Conservation (phyloP, 2,329 filamentous ascomycete species). For the Sporothrix pallida region DNA sequence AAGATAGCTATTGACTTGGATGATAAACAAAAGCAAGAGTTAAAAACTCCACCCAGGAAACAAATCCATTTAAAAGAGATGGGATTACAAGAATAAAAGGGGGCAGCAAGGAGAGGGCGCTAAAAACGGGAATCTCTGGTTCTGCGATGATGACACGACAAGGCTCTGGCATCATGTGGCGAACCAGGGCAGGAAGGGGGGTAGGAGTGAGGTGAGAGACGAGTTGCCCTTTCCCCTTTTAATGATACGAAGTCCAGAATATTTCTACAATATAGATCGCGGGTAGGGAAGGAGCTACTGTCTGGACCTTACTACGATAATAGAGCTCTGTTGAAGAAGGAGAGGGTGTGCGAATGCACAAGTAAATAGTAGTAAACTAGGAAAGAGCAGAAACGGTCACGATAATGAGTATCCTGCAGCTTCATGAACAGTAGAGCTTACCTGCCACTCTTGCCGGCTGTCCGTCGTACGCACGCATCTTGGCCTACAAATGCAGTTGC, state of each 20-base stretch:
- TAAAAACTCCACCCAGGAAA: too few relatives aligned
- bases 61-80: too few relatives aligned
- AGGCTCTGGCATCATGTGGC: conserved; percentile 25
- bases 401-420: background rate
- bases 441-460: background rate
- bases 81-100: background rate
- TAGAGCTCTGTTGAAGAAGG: background rate
- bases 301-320: background rate
- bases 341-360: conserved; percentile 13
- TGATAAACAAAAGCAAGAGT: background rate
- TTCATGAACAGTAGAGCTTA: background rate
- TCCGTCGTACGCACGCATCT: background rate
- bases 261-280: background rate
- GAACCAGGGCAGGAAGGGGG: conserved; percentile 10
- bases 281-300: background rate
- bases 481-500: background rate
- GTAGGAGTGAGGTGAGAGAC: background rate
- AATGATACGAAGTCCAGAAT: background rate
- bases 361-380: background rate
- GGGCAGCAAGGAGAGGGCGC: background rate
- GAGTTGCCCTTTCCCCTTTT: background rate
- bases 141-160: conserved; percentile 23
- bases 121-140: background rate
- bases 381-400: background rate
- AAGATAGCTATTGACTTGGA: background rate